Base-by-base conservation (phyloP, 495 filamentous ascomycete genomes). In the Cenococcum geophilum region DNA sequence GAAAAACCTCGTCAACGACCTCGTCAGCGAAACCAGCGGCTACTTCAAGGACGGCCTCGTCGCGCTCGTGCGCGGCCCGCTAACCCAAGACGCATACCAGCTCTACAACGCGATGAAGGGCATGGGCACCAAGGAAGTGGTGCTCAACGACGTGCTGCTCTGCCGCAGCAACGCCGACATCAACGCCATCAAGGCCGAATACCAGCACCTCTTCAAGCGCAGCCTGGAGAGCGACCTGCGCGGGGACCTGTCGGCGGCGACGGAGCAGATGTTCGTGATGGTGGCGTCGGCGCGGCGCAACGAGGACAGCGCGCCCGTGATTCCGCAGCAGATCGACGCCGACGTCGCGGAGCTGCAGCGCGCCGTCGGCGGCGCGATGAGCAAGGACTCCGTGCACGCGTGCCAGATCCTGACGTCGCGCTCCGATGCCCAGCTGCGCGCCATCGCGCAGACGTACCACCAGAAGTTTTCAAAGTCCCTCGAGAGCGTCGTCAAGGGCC, bases 61-160 rank as follows among this genome's bases (percentile, higher is more conserved):
- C 1, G 81, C 84, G 8, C 76, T 95, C 40, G 81, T 86, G 21
- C 83, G 88, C 14, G 93, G 93, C 0, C 92, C 92, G 0, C 73
- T 95, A 6, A 71, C 78, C 42, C 77, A 87, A 63, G 92, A 96
- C 70, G 82, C 83, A 3, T 76, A 83, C 64, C 77, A 80, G 37
- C 75, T 88, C 11, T 73, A 83, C 63, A 77, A 85, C 4, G 85
- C 90, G 9, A 82, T 95, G 73, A 74, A 83, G 16, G 90, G 92
- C 2, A 66, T 83, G 4, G 93, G 93, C 20, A 97, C 93, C 0
- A 92, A 92, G 60, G 92, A 97, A 67, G 79, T 77, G 66, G 75
- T 92, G 3, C 79, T 97, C 35, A 90, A 95, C 67, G 93, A 97
- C 62, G 82, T 93, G 14, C 79, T 97, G 1, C 82, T 97, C 4